Percentiles rank a stretch among this genome's conserved stretches.
These are phyloP conservation scores for peach (Prunus persica) DNA, from an alignment of 306 rosid species.

Conservation along the genomic window Prunus_persica_NCBIv2 NC_034010.1:25318501-25319000, in stretches of 20 bases:
- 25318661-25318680: slow-evolving; percentile 77
- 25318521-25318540: no score
- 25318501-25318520: no score
- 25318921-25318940: no score
- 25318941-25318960: no score
- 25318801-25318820: no score
- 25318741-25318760: no score
- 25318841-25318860: neutral
- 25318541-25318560: neutral
- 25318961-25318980: neutral
- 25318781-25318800: neutral
- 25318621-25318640: slow-evolving; percentile 86
- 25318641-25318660: slow-evolving; percentile 88
- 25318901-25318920: neutral
- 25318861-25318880: neutral
- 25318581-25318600: slow-evolving; percentile 76
- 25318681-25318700: no score
- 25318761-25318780: neutral
- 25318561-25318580: slow-evolving; percentile 84
- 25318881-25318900: neutral
- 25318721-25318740: no score
- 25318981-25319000: neutral
- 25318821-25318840: neutral
- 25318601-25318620: slow-evolving; percentile 88
- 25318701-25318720: no score